Percentiles rank a stretch among this genome's conserved stretches.
phyloP scores from a whole-genome alignment of 441 rosid species.

The Melastoma candidum region DNA sequence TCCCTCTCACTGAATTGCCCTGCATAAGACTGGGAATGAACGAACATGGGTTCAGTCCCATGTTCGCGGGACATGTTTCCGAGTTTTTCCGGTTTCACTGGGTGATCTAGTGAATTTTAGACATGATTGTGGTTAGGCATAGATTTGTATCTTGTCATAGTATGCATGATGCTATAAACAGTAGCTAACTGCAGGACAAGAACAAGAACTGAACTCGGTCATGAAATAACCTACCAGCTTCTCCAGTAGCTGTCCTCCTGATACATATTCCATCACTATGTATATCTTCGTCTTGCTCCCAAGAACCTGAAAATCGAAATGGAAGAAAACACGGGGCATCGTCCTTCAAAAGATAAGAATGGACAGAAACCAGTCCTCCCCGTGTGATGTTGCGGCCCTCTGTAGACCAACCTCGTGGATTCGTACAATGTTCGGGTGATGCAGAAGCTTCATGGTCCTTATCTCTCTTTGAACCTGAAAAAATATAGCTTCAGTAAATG shows the following conservation, averaged over 20 bases:
- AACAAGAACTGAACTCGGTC: not conserved
- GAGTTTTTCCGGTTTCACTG: too few species aligned
- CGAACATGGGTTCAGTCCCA: too few species aligned
- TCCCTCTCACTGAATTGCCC: slow-evolving; percentile 51
- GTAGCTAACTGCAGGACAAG: too few species aligned
- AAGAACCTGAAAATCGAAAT: slow-evolving; percentile 40
- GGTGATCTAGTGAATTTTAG: too few species aligned
- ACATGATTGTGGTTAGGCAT: too few species aligned
- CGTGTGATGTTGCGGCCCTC: not conserved
- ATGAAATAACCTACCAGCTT: slow-evolving; percentile 43
- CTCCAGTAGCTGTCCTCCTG: slow-evolving; percentile 84
- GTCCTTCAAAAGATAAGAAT: not conserved
- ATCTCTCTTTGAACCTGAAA: slow-evolving; percentile 74
- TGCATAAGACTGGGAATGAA: slow-evolving; percentile 30
- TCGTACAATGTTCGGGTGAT: slow-evolving; percentile 70
- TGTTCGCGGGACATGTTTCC: too few species aligned
- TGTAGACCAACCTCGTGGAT: slow-evolving; percentile 60
- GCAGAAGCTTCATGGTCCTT: slow-evolving; percentile 75
- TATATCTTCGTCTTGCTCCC: slow-evolving; percentile 83
- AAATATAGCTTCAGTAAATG: not conserved
- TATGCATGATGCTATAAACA: too few species aligned
- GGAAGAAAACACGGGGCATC: not conserved
- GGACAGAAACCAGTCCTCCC: not conserved
- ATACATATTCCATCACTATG: slow-evolving; percentile 74
- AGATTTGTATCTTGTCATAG: too few species aligned